Percentiles rank a stretch among this genome's conserved stretches.
phyloP scores from a whole-genome alignment of 768 basidiomycete genomes.

The Steccherinum ochraceum region DNA sequence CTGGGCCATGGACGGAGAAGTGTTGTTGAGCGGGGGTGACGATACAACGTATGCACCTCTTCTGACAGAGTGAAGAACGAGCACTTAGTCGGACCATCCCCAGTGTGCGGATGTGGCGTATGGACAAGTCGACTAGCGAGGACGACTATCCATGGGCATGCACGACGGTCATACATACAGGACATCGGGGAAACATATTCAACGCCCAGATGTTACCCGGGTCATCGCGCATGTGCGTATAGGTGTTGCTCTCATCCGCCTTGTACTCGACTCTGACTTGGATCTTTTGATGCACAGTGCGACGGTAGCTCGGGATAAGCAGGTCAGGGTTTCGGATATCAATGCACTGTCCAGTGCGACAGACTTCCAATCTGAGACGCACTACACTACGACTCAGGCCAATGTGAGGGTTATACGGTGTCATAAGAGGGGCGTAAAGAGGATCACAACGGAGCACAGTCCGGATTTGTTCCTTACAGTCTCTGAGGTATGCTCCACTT shows the following conservation, averaged over 20 bases:
- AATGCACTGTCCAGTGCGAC: conserved; percentile 4
- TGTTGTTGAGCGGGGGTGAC: conserved; percentile 68
- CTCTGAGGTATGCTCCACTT: conserved; percentile 47
- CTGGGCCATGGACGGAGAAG: conserved; percentile 62
- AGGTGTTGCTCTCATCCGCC: conserved; percentile 1
- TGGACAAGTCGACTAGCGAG: conserved; percentile 38
- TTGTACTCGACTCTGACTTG: background rate
- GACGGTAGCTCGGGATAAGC: conserved; percentile 67
- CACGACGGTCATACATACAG: conserved; percentile 65
- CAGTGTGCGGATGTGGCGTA: conserved; percentile 76
- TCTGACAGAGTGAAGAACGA: conserved; percentile 1
- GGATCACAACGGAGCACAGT: conserved; percentile 73
- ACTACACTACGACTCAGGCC: conserved; percentile 39
- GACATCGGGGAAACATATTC: conserved; percentile 83
- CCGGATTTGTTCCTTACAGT: conserved; percentile 73
- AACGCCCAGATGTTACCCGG: conserved; percentile 73
- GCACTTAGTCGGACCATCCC: background rate
- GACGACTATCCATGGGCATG: conserved; percentile 61
- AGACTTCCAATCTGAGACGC: conserved; percentile 34
- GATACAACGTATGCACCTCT: conserved; percentile 51
- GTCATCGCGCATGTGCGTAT: conserved; percentile 67
- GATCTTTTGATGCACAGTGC: conserved; percentile 34
- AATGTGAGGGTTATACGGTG: conserved; percentile 57
- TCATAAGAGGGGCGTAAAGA: conserved; percentile 68
- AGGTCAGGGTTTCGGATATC: conserved; percentile 77